These are phyloP conservation scores for Candida ficus DNA, from an alignment of 805 yeast species.

Conservation along the genomic window DNA sequence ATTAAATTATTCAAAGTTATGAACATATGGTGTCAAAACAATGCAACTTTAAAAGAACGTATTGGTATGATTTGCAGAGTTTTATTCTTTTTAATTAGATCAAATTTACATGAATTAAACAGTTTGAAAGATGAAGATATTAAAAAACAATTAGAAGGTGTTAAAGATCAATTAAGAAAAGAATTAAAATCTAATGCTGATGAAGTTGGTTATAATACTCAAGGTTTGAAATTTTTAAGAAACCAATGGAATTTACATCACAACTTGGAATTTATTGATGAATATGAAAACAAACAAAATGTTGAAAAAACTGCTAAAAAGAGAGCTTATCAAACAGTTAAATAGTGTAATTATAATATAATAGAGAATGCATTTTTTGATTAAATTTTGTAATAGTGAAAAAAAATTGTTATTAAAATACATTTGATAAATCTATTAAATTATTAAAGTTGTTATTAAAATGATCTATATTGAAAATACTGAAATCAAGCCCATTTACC, in stretches of 20 bases:
- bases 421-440: not conserved
- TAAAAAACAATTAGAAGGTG: conserved; percentile 57
- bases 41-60: conserved; percentile 42
- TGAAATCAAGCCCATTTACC: conserved; percentile 62
- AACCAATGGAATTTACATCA: conserved; percentile 79
- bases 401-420: not conserved
- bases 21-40: conserved; percentile 61
- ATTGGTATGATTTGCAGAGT: conserved; percentile 68
- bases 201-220: conserved; percentile 77
- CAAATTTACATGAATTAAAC: conserved; percentile 76
- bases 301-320: conserved; percentile 58
- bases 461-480: not conserved
- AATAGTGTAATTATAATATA: too few relatives aligned
- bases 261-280: conserved; percentile 68
- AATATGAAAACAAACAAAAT: conserved; percentile 46
- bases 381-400: too few relatives aligned
- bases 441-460: not conserved
- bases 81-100: conserved; percentile 65
- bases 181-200: conserved; percentile 47
- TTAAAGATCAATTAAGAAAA: conserved; percentile 56
- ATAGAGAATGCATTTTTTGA: not conserved
- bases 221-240: conserved; percentile 70
- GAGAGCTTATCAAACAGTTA: conserved; percentile 61
- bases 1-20: conserved; percentile 66
- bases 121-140: conserved; percentile 58